Evolutionary conservation across 2,329 filamentous ascomycete genomes (phyloP).

Genomic region (Aspergillus calidoustus): DNA sequence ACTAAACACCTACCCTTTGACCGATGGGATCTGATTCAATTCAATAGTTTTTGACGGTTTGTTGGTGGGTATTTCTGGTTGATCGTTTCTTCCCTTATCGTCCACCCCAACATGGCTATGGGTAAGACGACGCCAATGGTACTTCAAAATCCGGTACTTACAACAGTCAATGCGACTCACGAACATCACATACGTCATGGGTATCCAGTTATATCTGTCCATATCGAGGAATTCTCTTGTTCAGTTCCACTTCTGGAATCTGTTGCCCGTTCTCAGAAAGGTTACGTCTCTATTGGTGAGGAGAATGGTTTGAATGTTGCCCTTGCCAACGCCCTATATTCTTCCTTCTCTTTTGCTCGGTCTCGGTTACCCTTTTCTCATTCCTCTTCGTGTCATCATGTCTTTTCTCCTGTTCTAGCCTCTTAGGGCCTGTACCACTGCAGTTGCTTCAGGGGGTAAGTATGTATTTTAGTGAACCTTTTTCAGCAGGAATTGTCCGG

Average conservation of each 20-base stretch:
- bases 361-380: slow-evolving; percentile 21
- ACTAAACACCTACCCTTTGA: slow-evolving; percentile 45
- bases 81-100: slow-evolving; percentile 32
- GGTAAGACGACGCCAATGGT: slow-evolving; percentile 39
- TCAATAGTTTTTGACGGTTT: slow-evolving; percentile 37
- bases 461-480: slow-evolving; percentile 47
- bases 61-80: slow-evolving; percentile 51
- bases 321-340: slow-evolving; percentile 7
- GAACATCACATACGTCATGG: slow-evolving; percentile 4
- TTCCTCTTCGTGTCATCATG: slow-evolving; percentile 30
- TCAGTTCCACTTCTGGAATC: slow-evolving; percentile 6
- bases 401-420: slow-evolving; percentile 30
- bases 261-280: neutral
- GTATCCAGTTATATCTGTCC: slow-evolving; percentile 10
- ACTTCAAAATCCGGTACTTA: slow-evolving; percentile 22
- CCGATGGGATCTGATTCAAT: slow-evolving; percentile 19
- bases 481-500: slow-evolving; percentile 25
- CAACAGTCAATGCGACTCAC: slow-evolving; percentile 24
- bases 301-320: slow-evolving; percentile 7
- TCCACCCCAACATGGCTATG: slow-evolving; percentile 33
- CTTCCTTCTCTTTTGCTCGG: slow-evolving; percentile 11
- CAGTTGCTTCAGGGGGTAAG: slow-evolving; percentile 37
- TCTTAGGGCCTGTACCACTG: slow-evolving; percentile 34
- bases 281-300: neutral
- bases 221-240: neutral